Evolutionary conservation across 2,329 filamentous ascomycete species (phyloP), one percentile per base, ranked within the genome.

Genomic region (Ophiocordyceps sinensis): DNA sequence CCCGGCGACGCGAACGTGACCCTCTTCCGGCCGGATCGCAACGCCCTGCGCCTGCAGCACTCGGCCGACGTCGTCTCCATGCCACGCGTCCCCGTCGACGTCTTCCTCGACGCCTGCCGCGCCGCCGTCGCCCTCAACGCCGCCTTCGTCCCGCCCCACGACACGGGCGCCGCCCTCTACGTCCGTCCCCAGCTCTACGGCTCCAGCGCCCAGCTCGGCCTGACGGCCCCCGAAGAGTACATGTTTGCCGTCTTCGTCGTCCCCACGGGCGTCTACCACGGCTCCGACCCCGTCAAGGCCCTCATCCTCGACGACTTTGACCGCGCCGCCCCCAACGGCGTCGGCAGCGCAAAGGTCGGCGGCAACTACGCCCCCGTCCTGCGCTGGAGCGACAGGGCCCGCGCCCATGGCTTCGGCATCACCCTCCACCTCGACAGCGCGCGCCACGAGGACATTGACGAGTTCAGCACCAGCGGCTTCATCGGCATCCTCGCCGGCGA

Each of bases 321-420:
- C 61, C 84, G 89, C 28, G 77, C 88, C 0, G 89, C 89, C n/a
- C 89, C 91, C 1, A 77, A 87, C 52, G 89, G 89, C 1, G 93
- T 85, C 0, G 89, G 89, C 0, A 80, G 77, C 46, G 89, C 86
- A n/a, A 96, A 96, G 65, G 74, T 96, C 3, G 89, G 91, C 23
- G 91, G 89, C 13, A 96, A 96, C 65, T 96, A 96, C 57, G 89
- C 88, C 10, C 89, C 89, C 3, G 89, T 96, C 5, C 64, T 96
- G 53, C 72, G 83, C 42, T 87, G 85, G 72, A 93, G 85, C 55
- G 87, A 94, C 52, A 80, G 75, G 54, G 89, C 91, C 1, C 69
- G 81, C 43, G 66, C 69, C 15, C 75, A 85, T 44, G 89, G 89
- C 28, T 96, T 75, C 55, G 88, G 85, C n/a, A 96, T 96, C 55